Evolutionary conservation across 2,329 filamentous ascomycete genomes (phyloP), one percentile per base, ranked within the genome.

Genomic region (Diaporthe sp.): DNA sequence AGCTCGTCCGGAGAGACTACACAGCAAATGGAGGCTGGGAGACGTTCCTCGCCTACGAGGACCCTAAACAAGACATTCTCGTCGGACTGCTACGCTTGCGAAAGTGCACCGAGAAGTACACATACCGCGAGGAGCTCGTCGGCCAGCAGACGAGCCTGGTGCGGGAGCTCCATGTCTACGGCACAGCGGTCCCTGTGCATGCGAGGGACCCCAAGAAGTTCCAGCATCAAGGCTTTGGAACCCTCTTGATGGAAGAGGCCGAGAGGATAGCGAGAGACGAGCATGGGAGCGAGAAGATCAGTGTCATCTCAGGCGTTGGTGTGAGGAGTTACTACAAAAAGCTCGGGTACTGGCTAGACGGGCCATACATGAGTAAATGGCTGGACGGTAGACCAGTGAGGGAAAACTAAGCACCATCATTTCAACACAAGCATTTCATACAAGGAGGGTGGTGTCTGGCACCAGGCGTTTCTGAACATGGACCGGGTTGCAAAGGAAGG

Each of bases 201-300:
- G 96, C 95, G 12, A 91, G 97, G 74, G 97, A 99, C 80, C 95
- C 96, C 28, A 93, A 94, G 84, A 98, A 98, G 85, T 98, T 98
- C 85, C 97, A 99, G 86, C 97, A 99, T 85, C 97, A 98, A 83
- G 97, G 97, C 0, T 99, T 98, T 79, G 97, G 97, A 65, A 99
- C 97, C 2, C 84, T 99, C 77, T 83, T 99, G 79, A 99, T 99
- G 97, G 96, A 98, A 82, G 96, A 98, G 86, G 97, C 97, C 0
- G 97, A 98, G 86, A 90, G 96, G 71, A 99, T 99, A 78, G 96
- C 97, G 0, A 90, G 95, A 73, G 94, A 98, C 78, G 97, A 99
- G 85, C 97, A 99, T 82, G 94, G 95, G 8, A 98, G 96, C 80
- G 90, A 90, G 76, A 99, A 99, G 89, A 95, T 99, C 74, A 97